Evolutionary conservation across 2,329 filamentous ascomycete genomes (phyloP), one percentile per base, ranked within the genome.

Genomic region (Beauveria sp.): DNA sequence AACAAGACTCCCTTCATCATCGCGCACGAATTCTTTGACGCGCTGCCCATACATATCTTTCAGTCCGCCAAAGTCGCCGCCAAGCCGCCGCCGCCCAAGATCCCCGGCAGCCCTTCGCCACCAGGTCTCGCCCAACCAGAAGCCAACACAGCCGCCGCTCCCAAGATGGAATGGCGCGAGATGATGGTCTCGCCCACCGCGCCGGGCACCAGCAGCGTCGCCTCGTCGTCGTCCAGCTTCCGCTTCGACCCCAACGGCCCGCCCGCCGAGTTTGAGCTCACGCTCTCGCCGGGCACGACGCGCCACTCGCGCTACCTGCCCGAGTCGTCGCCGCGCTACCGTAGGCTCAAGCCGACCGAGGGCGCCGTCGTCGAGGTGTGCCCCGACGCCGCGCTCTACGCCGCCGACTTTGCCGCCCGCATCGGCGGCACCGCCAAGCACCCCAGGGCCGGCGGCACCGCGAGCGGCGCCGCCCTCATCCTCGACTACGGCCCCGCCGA

Each of bases 21-120:
- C 54, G 95, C 95, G 5, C 95, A 99, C 73, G 95, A 99, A 72
- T 98, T 99, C 80, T 99, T 99, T 77, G 95, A 99, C 68, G 95
- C 95, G 2, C 86, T 99, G 0, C 95, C 95, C 40, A 97, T 99
- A 67, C 93, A 99, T 73, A 87, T 91, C 63, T 99, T 99, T 72
- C 89, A 98, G 73, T 88, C 90, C 16, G 81, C 93, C 56, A 71
- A 75, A 6, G 73, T 78, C 60, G 38, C 63, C 58, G 55, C 40
- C 71, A 67, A 59, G 28, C 64, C 60, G 40, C 64, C 61, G 47
- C 40, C 57, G 6, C 47, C 46, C 43, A 50, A 42, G 9, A 46
- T 47, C 6, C 63, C 50, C 46, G 62, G 57, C 12, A 60, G 53
- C 14, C 73, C 81, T 50, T 77, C 77, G 65, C 72, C 77, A 16